Percentiles rank a stretch among this genome's conserved stretches.
These are phyloP conservation scores for Kingdonia uniflora DNA, from an alignment of 164 flowering plant genomes.

Conservation along the genomic window DNA sequence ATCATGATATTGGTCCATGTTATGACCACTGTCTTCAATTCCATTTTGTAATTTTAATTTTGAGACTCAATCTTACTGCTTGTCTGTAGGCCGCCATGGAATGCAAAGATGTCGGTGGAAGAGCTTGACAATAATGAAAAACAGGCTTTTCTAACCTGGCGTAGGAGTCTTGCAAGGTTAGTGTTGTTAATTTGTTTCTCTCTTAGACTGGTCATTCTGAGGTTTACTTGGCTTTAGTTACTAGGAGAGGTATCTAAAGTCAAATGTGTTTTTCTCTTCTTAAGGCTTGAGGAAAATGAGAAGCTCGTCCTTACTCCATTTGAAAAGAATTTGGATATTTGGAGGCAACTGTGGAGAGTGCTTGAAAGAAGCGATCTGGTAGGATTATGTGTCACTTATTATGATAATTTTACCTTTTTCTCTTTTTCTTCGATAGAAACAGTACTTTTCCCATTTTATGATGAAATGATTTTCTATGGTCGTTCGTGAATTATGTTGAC, in stretches of 20 bases:
- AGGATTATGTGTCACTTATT: not conserved
- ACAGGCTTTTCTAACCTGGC: constrained; percentile 74
- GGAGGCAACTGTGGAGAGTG: constrained; percentile 99
- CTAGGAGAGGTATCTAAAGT: not conserved
- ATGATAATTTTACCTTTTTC: not conserved
- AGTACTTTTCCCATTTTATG: too few relatives aligned
- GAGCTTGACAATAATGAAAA: constrained; percentile 77
- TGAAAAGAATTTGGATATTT: constrained; percentile 94
- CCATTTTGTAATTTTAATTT: too few relatives aligned
- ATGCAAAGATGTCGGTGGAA: constrained; percentile 60
- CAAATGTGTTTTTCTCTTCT: not conserved
- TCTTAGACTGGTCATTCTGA: not conserved
- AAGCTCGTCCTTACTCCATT: constrained; percentile 94
- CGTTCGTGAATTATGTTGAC: too few relatives aligned
- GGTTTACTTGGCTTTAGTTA: too few relatives aligned
- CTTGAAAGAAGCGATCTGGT: constrained; percentile 96
- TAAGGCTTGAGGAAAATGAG: constrained; percentile 93
- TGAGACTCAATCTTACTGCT: too few relatives aligned
- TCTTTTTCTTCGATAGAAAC: too few relatives aligned
- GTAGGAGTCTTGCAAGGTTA: constrained; percentile 80
- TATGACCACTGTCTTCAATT: too few relatives aligned
- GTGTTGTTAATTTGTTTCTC: constrained; percentile 3
- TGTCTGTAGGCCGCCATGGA: constrained; percentile 80
- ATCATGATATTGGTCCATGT: too few relatives aligned
- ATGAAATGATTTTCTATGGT: too few relatives aligned